These are phyloP conservation scores for Calocybe gangraenosa DNA, from an alignment of 768 basidiomycete genomes.

Conservation along the genomic window DNA sequence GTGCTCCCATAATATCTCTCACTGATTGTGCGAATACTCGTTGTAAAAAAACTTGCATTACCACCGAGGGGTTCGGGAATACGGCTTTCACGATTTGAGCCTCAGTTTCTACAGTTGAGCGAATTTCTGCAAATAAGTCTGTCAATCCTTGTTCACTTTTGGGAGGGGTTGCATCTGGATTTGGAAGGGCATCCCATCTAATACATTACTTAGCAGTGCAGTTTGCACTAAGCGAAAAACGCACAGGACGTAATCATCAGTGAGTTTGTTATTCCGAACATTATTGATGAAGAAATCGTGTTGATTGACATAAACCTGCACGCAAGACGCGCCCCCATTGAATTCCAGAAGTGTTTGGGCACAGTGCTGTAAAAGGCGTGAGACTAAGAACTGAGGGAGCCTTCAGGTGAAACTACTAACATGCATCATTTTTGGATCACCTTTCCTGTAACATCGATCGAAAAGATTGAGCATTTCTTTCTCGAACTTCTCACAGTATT, in stretches of 20 bases:
- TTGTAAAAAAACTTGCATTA: constrained; percentile 98
- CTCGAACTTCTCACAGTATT: constrained; percentile 98
- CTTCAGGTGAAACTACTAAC: constrained; percentile 36
- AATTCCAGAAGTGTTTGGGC: constrained; percentile 96
- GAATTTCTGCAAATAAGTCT: constrained; percentile 82
- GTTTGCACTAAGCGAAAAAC: constrained; percentile 14
- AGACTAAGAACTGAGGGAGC: neutral
- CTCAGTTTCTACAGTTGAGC: constrained; percentile 89
- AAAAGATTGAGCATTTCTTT: constrained; percentile 97
- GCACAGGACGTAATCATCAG: constrained; percentile 55
- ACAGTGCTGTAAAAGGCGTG: constrained; percentile 67
- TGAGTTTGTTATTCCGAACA: constrained; percentile 58
- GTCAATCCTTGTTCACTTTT: constrained; percentile 74
- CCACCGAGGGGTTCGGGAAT: constrained; percentile 92
- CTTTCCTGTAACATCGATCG: constrained; percentile 92
- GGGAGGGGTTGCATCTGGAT: constrained; percentile 76
- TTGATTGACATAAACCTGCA: constrained; percentile 98
- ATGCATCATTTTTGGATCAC: constrained; percentile 99
- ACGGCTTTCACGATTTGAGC: constrained; percentile 98
- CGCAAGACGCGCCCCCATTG: constrained; percentile 94
- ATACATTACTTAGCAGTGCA: constrained; percentile 1
- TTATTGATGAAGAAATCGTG: constrained; percentile 99
- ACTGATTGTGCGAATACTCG: constrained; percentile 97
- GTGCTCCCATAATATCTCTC: constrained; percentile 20
- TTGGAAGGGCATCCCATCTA: constrained; percentile 80